A percentile compares a stretch with the other conserved stretches of the same genome.
These are phyloP conservation scores for Astragalus membranaceus DNA, from an alignment of 306 rosid genomes.

Conservation along the genomic window DNA sequence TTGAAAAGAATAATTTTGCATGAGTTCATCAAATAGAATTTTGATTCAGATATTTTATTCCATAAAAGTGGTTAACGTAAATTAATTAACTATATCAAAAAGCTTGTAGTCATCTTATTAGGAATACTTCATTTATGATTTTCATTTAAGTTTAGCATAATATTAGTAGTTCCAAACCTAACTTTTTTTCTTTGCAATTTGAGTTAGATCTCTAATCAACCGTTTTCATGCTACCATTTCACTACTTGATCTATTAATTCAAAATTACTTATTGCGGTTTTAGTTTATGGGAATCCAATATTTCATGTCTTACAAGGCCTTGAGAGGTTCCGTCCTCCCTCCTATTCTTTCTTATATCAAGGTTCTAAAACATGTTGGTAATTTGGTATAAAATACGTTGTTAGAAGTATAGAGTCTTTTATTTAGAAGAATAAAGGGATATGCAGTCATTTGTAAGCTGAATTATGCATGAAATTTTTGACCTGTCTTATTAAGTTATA, in stretches of 20 bases:
- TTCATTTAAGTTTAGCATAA: neutral
- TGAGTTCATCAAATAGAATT: neutral
- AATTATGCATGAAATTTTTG: neutral
- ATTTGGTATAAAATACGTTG: neutral
- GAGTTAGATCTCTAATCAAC: neutral
- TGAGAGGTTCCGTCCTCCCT: neutral
- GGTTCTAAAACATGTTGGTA: neutral
- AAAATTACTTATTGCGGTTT: constrained; percentile 1
- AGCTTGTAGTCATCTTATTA: neutral
- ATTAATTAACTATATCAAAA: neutral
- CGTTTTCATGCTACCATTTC: constrained; percentile 1
- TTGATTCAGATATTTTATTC: constrained; percentile 5
- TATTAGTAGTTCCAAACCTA: neutral
- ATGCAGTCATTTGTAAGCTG: constrained; percentile 2
- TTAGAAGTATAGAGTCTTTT: neutral
- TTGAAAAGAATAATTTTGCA: neutral
- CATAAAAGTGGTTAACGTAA: neutral
- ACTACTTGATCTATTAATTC: neutral
- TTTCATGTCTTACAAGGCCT: constrained; percentile 2
- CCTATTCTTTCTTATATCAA: neutral
- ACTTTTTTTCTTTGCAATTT: neutral
- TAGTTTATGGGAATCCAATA: neutral
- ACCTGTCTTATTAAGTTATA: neutral
- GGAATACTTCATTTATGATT: neutral
- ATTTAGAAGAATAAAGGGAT: constrained; percentile 12